A percentile compares a stretch with the other conserved stretches of the same genome.
Conservation (phyloP, 495 filamentous ascomycete species). For the Lophiostoma macrostomum region DNA sequence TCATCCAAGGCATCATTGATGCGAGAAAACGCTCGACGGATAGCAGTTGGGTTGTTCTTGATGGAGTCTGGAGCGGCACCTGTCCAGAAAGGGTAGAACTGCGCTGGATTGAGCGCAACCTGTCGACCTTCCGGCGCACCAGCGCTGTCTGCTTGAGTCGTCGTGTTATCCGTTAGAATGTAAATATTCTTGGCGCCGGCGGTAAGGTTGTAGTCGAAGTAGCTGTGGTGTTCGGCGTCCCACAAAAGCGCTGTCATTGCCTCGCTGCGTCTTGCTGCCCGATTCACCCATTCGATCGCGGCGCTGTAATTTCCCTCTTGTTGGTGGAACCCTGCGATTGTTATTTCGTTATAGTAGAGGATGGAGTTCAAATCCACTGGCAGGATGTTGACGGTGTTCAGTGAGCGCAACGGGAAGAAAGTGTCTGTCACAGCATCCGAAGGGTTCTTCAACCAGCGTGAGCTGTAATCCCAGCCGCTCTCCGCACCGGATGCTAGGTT, state of each 20-base stretch:
- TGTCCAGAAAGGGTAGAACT: slow-evolving; percentile 39
- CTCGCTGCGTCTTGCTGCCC: slow-evolving; percentile 22
- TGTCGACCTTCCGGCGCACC: slow-evolving; percentile 29
- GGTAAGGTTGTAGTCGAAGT: slow-evolving; percentile 39
- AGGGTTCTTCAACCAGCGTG: slow-evolving; percentile 32
- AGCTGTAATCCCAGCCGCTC: slow-evolving; percentile 34
- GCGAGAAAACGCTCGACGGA: slow-evolving; percentile 20
- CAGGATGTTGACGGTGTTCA: slow-evolving; percentile 30
- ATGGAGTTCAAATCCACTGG: slow-evolving; percentile 37
- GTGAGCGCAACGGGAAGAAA: slow-evolving; percentile 35
- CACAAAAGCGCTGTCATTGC: slow-evolving; percentile 34
- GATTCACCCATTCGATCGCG: slow-evolving; percentile 11
- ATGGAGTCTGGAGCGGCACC: slow-evolving; percentile 30
- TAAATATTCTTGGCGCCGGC: slow-evolving; percentile 28
- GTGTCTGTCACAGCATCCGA: slow-evolving; percentile 32
- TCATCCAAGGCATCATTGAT: slow-evolving; percentile 23
- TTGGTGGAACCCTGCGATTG: slow-evolving; percentile 22
- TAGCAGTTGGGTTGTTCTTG: slow-evolving; percentile 30
- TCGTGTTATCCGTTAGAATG: slow-evolving; percentile 19
- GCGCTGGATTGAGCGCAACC: slow-evolving; percentile 21
- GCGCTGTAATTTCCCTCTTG: slow-evolving; percentile 25
- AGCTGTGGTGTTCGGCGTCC: slow-evolving; percentile 28
- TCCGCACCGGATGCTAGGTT: slow-evolving; percentile 35
- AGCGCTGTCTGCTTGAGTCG: slow-evolving; percentile 5
- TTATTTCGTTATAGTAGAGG: slow-evolving; percentile 35